phyloP scores from a whole-genome alignment of 2,329 filamentous ascomycete genomes.

The Ophidiomyces ophidiicola region DNA sequence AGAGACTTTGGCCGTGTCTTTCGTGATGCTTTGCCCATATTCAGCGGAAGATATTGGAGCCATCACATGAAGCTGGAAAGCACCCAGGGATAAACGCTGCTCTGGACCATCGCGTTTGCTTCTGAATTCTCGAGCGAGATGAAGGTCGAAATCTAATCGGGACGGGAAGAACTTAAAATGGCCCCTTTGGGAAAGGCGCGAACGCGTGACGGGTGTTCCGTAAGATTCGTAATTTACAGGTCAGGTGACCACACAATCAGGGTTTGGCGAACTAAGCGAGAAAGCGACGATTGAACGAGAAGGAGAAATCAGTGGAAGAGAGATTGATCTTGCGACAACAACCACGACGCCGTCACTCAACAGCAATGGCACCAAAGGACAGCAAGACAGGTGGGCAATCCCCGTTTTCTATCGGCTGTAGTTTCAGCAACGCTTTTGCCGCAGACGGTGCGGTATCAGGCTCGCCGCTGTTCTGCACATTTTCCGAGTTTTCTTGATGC shows the following conservation, averaged over 20 bases:
- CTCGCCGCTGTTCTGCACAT: too few species aligned
- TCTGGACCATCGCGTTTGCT: too few species aligned
- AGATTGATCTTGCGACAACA: slow-evolving; percentile 33
- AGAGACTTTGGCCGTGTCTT: slow-evolving; percentile 29
- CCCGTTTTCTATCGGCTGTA: neutral
- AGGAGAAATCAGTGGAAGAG: slow-evolving; percentile 17
- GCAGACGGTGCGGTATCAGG: too few species aligned
- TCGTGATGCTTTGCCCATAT: slow-evolving; percentile 19
- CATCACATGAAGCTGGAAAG: too few species aligned
- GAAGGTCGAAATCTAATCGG: neutral
- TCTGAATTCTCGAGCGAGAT: neutral
- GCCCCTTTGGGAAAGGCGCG: slow-evolving; percentile 10
- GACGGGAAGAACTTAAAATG: neutral
- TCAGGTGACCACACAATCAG: slow-evolving; percentile 17
- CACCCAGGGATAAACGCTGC: too few species aligned
- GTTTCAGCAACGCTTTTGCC: too few species aligned
- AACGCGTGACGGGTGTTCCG: neutral
- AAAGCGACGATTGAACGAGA: slow-evolving; percentile 12
- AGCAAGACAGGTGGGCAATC: slow-evolving; percentile 36
- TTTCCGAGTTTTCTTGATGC: slow-evolving; percentile 5
- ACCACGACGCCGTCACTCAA: slow-evolving; percentile 33
- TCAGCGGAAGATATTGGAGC: neutral
- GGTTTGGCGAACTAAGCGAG: slow-evolving; percentile 18
- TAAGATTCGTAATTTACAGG: neutral
- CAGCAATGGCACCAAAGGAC: slow-evolving; percentile 38